Base-by-base conservation (phyloP, 768 basidiomycete genomes). In the Pilatotrama ljubarskyi region DNA sequence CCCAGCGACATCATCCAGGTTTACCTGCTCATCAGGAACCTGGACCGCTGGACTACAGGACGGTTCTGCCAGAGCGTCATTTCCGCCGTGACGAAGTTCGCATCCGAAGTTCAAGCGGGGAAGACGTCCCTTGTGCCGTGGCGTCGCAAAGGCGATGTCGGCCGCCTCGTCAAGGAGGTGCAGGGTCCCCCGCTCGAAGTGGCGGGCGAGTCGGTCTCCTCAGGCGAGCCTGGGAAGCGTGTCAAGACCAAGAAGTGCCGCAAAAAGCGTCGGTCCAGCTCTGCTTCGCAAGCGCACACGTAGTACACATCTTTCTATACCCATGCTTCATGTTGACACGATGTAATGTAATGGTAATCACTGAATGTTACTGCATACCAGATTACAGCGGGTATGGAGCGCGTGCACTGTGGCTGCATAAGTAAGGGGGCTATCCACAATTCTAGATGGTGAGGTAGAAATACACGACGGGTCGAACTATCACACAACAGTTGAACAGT, bases 21-120 rank as follows among this genome's bases (percentile, higher is more conserved):
- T 10, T 82, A 78, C 70, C 76, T 84, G 54, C 69, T 84, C 15
- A 73, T 84, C 49, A 76, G 77, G 51, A 82, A 84, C 57, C 78
- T 84, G 49, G 84, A 85, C 56, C 56, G 50, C 9, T 85, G 81
- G 82, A 84, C 83, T 1, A 72, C 73, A 22, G 68, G 70, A 35
- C 69, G 70, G 14, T 85, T 85, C 65, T 68, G 73, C 17, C 63
- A 75, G 11, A 74, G 74, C 40, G 71, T 82, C 38, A 67, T 73
- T 10, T 51, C 65, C 5, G 84, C 82, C 10, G 67, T 82, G 50
- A 58, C 74, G 3, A 63, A 69, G 26, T 66, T 82, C 58, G 49
- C 55, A 6, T 7, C 9, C 3, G 22, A 65, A 71, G 43, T 55
- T 1, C 22, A 55, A 18, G 29, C 32, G 5, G 49, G 54, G 0